Percentiles rank a stretch among this genome's conserved stretches.
Conservation (phyloP, 495 filamentous ascomycete genomes). For the Aspergillus hancockii region DNA sequence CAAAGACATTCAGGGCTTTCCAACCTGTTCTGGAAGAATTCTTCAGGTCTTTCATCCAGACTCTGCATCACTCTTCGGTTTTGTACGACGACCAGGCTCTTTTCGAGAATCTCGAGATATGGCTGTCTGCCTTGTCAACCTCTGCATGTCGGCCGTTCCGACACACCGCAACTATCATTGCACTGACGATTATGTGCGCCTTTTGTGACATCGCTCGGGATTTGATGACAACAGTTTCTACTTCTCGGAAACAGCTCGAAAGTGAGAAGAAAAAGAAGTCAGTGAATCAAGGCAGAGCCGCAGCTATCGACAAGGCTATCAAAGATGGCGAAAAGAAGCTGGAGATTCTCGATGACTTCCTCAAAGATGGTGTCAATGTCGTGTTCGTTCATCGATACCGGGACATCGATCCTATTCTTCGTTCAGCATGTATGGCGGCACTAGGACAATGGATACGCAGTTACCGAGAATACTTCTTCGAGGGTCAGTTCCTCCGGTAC, state of each 20-base stretch:
- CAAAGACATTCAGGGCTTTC: conserved; percentile 70
- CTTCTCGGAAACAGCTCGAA: conserved; percentile 76
- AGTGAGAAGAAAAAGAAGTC: conserved; percentile 75
- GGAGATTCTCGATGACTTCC: conserved; percentile 61
- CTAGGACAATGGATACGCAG: conserved; percentile 84
- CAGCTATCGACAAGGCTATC: conserved; percentile 66
- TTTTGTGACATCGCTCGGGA: conserved; percentile 65
- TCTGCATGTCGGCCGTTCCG: conserved; percentile 82
- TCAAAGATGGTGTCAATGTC: conserved; percentile 82
- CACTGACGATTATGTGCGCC: conserved; percentile 70
- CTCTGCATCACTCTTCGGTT: conserved; percentile 71
- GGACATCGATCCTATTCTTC: conserved; percentile 85
- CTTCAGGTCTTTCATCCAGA: conserved; percentile 68
- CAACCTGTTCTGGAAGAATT: conserved; percentile 75
- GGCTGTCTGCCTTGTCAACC: conserved; percentile 85
- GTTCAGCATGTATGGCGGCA: conserved; percentile 79
- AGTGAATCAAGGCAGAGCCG: conserved; percentile 71
- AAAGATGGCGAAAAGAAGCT: conserved; percentile 65
- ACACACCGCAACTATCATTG: conserved; percentile 84
- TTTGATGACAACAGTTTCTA: conserved; percentile 67
- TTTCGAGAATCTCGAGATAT: conserved; percentile 81
- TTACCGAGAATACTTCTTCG: conserved; percentile 83
- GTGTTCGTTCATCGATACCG: conserved; percentile 95
- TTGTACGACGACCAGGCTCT: conserved; percentile 74
- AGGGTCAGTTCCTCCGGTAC: conserved; percentile 84